Percentiles rank a stretch among this genome's conserved stretches.
These are phyloP conservation scores for Suillus sp. DNA, from an alignment of 768 basidiomycete genomes.

Conservation along the genomic window DNA sequence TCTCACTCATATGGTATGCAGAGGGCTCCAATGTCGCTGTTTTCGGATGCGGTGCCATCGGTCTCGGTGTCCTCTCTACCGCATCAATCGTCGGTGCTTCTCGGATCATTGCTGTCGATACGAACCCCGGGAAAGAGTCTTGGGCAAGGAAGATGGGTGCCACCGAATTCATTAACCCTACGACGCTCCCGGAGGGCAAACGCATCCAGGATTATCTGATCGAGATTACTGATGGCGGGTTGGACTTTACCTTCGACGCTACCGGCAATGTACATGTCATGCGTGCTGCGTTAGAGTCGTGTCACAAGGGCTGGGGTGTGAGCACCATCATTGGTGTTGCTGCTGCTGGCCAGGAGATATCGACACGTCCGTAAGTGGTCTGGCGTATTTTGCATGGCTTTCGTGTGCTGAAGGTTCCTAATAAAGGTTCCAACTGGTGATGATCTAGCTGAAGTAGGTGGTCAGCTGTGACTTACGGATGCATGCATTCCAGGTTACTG, in stretches of 20 bases:
- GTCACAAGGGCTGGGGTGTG: constrained; percentile 99
- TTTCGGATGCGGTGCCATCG: constrained; percentile 96
- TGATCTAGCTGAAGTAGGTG: neutral
- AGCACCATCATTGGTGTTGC: constrained; percentile 96
- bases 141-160: constrained; percentile 96
- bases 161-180: constrained; percentile 91
- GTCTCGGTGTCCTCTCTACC: constrained; percentile 89
- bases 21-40: constrained; percentile 90
- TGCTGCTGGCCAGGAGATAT: constrained; percentile 93
- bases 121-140: constrained; percentile 79
- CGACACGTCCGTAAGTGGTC: constrained; percentile 74
- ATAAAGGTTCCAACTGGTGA: constrained; percentile 53
- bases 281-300: constrained; percentile 95
- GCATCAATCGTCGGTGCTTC: constrained; percentile 76
- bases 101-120: constrained; percentile 91
- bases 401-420: constrained; percentile 14
- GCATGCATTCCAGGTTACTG: constrained; percentile 61
- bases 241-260: constrained; percentile 96
- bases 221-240: constrained; percentile 93
- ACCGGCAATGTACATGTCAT: constrained; percentile 96
- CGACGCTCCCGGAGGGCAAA: constrained; percentile 69
- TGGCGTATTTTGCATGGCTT: constrained; percentile 17
- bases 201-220: constrained; percentile 88
- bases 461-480: constrained; percentile 2
- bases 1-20: constrained; percentile 28